Evolutionary conservation across 176 grass and related monocot genomes (phyloP).

Genomic region (Avena insularis): DNA sequence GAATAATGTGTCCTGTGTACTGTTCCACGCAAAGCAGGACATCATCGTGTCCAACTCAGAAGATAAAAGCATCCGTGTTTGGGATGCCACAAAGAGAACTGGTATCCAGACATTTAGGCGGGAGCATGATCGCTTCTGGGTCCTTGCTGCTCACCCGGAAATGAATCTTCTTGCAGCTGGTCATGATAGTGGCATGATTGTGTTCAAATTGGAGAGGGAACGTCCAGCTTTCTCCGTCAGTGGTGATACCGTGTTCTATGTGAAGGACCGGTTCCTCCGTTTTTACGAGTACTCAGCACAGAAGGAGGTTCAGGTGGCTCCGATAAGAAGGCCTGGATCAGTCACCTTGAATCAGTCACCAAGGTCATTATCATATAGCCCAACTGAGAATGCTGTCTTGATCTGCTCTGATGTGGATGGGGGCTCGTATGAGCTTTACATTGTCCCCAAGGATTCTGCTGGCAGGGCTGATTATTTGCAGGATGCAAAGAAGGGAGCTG

Average conservation of each 20-base stretch:
- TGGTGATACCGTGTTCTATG: slow-evolving; percentile 79
- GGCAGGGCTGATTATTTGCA: slow-evolving; percentile 83
- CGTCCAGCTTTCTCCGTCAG: slow-evolving; percentile 77
- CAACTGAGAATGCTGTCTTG: slow-evolving; percentile 92
- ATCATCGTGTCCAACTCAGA: slow-evolving; percentile 98
- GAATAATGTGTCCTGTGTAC: slow-evolving; percentile 93
- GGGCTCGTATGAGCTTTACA: slow-evolving; percentile 85
- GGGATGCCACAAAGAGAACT: slow-evolving; percentile 95
- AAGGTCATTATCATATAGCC: slow-evolving; percentile 79
- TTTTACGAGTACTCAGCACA: slow-evolving; percentile 75
- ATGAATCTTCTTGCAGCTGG: slow-evolving; percentile 97
- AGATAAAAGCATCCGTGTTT: slow-evolving; percentile 94
- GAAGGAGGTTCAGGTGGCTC: slow-evolving; percentile 79
- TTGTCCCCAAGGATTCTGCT: slow-evolving; percentile 78
- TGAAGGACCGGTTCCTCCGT: slow-evolving; percentile 89
- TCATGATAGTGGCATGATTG: slow-evolving; percentile 95
- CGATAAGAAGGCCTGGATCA: slow-evolving; percentile 74
- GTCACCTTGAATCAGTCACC: slow-evolving; percentile 87
- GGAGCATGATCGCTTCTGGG: slow-evolving; percentile 98
- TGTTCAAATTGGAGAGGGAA: slow-evolving; percentile 93
- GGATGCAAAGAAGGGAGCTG: slow-evolving; percentile 80
- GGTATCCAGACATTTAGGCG: slow-evolving; percentile 84
- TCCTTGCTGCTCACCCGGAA: slow-evolving; percentile 89
- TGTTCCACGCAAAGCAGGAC: slow-evolving; percentile 95
- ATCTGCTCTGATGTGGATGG: slow-evolving; percentile 93